phyloP scores from a whole-genome alignment of 495 filamentous ascomycete genomes.

The Podospora comata region DNA sequence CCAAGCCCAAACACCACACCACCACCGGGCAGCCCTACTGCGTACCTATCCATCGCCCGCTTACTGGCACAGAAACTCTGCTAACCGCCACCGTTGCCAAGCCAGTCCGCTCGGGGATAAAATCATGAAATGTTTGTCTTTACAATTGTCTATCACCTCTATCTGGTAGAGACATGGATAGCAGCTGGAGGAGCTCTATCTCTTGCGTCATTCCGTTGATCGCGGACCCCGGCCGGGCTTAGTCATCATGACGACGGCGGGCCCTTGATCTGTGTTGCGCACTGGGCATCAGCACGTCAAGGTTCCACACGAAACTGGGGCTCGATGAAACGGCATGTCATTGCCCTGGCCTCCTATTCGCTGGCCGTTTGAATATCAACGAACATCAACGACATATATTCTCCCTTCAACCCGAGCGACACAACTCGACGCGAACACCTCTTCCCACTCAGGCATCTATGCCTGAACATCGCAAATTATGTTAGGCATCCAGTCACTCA shows the following conservation, averaged over 20 bases:
- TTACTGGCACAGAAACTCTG: not conserved
- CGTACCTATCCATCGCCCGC: not conserved
- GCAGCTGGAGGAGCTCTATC: not conserved
- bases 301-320: slow-evolving; percentile 1
- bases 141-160: no score
- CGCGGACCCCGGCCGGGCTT: not conserved
- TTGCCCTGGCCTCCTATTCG: not conserved
- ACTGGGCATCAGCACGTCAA: not conserved
- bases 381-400: not conserved
- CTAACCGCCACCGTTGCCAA: not conserved
- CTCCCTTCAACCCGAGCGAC: not conserved
- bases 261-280: not conserved
- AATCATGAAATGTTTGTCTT: no score
- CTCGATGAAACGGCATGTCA: not conserved
- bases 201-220: slow-evolving; percentile 12
- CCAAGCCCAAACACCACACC: not conserved
- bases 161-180: not conserved
- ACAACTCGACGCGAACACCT: not conserved
- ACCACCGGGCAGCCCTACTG: not conserved
- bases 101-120: no score
- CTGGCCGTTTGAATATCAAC: not conserved
- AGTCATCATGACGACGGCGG: slow-evolving; percentile 2
- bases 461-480: not conserved
- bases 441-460: not conserved
- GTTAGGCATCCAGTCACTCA: not conserved